Percentiles rank a stretch among this genome's conserved stretches.
Conservation (phyloP, 2,329 filamentous ascomycete genomes). For the Colletotrichum sublineola region DNA sequence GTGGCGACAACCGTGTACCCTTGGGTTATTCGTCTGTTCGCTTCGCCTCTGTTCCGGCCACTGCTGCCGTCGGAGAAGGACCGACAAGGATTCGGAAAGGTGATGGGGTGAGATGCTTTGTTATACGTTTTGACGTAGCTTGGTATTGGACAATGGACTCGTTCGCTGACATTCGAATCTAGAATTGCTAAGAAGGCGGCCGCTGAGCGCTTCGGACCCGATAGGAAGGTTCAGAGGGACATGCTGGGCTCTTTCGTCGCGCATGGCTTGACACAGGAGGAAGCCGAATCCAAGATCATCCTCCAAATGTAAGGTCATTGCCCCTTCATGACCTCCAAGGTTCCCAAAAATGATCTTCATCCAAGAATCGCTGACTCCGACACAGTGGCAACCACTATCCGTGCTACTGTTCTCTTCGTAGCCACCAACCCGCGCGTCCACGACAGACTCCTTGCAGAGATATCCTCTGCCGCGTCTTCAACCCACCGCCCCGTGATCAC, state of each 20-base stretch:
- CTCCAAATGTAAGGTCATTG: constrained; percentile 50
- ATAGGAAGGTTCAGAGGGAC: constrained; percentile 60
- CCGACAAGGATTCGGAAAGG: constrained; percentile 53
- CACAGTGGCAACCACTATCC: constrained; percentile 68
- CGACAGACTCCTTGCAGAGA: constrained; percentile 59
- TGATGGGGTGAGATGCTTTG: constrained; percentile 58
- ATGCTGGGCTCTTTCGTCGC: constrained; percentile 63
- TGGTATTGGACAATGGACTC: constrained; percentile 45
- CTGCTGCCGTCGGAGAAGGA: constrained; percentile 57
- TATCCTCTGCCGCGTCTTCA: constrained; percentile 49
- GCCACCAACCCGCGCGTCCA: constrained; percentile 63
- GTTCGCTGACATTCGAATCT: constrained; percentile 47
- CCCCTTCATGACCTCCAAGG: not conserved
- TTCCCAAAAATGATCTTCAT: constrained; percentile 24
- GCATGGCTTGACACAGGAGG: constrained; percentile 54
- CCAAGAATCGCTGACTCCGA: constrained; percentile 67
- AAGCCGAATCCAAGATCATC: constrained; percentile 59
- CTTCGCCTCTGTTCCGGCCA: constrained; percentile 55
- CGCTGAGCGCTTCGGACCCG: constrained; percentile 58
- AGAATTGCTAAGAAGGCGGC: constrained; percentile 61
- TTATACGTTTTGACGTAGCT: constrained; percentile 43
- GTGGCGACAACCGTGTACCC: constrained; percentile 59
- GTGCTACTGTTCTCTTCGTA: constrained; percentile 65
- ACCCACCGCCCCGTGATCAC: constrained; percentile 47
- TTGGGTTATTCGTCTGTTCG: constrained; percentile 56